Base-by-base conservation (phyloP, 192 early-diverging fungal species). In the Dissophora ornata region DNA sequence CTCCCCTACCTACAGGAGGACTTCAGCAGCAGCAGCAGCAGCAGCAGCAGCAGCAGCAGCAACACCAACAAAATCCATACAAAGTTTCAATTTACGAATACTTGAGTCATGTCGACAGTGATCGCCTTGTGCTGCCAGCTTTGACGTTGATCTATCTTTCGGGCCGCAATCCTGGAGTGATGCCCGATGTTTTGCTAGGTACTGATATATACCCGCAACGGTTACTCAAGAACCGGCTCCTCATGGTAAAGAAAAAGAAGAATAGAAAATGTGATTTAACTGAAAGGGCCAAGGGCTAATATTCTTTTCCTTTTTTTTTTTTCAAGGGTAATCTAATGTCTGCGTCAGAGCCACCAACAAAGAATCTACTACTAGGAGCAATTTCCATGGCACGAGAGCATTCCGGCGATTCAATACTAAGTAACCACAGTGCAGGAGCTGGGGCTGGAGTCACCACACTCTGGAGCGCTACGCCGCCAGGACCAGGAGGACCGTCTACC, bases 151-250 rank as follows among this genome's bases (percentile, higher is more conserved):
- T 81, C 10, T 81, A 81, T 41, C 69, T 81, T 24, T 42, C 69
- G 47, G 73, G 80, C 28, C 57, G 69, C 16, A 81, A 81, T 36
- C 47, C 71, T 41, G 79, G 73, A 6, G 65, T 77, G 16, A 77
- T 77, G 65, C 59, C 73, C 25, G 80, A 81, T 63, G 74, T 78
- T 15, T 47, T 81, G 13, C 45, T 81, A 4, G 69, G 50, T 5
- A 71, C 80, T 8, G 80, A 77, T 52, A 62, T 81, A 34, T 81
- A 78, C 58, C 73, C 80, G 9, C 80, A 81, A 47, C 62, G 75
- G n/a, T 45, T 81, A 59, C 61, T 78, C 48, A 77, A 67, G 44
- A 71, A 55, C 22, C 67, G 67, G 3, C 42, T 68, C 2, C 40
- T 81, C 5, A 51, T 81, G 80, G 80, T 81, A 62, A n/a, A n/a